Evolutionary conservation across 2,329 filamentous ascomycete genomes (phyloP).

Genomic region (Biscogniauxia marginata): DNA sequence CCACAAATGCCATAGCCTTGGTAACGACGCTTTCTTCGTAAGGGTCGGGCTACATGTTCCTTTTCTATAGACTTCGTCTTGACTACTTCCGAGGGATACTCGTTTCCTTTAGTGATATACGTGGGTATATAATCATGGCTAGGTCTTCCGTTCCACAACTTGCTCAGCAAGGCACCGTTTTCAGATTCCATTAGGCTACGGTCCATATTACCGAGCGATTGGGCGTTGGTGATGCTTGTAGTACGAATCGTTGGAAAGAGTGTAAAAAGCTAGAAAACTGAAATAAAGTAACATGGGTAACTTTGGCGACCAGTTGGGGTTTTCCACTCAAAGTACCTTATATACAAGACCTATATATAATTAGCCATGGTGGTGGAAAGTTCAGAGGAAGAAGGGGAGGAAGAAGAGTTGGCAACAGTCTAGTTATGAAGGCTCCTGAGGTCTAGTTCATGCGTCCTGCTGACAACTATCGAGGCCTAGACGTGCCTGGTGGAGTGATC

Average conservation of each 20-base stretch:
- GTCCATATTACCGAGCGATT: neutral
- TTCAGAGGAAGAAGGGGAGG: neutral
- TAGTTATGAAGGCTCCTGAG: neutral
- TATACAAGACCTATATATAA: neutral
- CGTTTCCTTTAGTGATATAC: slow-evolving; percentile 10
- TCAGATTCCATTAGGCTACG: neutral
- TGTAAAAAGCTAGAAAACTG: neutral
- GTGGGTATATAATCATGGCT: slow-evolving; percentile 13
- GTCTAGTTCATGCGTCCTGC: neutral
- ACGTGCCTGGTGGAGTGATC: neutral
- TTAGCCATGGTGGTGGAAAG: neutral
- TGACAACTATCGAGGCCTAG: neutral
- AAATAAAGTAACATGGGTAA: neutral
- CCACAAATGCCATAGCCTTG: slow-evolving; percentile 32
- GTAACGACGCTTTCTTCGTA: slow-evolving; percentile 16
- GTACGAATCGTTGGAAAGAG: too few relatives aligned
- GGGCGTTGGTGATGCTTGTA: too few relatives aligned
- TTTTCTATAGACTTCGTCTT: neutral
- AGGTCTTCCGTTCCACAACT: slow-evolving; percentile 12
- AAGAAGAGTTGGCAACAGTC: neutral
- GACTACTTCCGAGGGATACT: neutral
- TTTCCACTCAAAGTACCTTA: neutral
- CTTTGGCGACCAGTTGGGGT: neutral
- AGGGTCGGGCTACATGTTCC: neutral
- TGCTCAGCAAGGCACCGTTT: slow-evolving; percentile 10